These are phyloP conservation scores for Thermomyces lanuginosus DNA, from an alignment of 2,329 filamentous ascomycete genomes.

Conservation along the genomic window DNA sequence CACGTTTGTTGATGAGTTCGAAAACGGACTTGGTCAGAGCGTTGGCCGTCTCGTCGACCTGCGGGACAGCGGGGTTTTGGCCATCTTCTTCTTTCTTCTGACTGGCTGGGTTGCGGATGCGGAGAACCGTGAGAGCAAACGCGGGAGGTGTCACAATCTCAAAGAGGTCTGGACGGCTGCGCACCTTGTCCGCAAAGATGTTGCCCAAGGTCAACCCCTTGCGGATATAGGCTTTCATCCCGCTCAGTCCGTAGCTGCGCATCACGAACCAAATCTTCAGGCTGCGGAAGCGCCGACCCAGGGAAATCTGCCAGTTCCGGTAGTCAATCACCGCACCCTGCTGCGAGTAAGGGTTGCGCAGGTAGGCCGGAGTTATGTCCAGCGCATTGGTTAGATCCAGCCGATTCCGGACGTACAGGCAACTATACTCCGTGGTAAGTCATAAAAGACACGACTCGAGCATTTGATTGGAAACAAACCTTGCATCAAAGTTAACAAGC, in stretches of 20 bases:
- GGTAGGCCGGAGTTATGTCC: constrained; percentile 63
- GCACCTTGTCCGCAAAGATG: constrained; percentile 47
- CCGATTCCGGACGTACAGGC: constrained; percentile 62
- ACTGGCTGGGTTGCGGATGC: constrained; percentile 34
- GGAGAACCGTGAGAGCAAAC: constrained; percentile 67
- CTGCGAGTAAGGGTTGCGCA: constrained; percentile 67
- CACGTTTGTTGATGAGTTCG: constrained; percentile 54
- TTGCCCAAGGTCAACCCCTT: constrained; percentile 55
- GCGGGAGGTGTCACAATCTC: constrained; percentile 55
- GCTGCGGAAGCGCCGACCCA: constrained; percentile 72
- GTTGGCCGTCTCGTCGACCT: constrained; percentile 42
- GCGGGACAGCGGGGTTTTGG: constrained; percentile 10
- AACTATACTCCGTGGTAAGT: constrained; percentile 38
- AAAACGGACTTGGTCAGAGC: constrained; percentile 57
- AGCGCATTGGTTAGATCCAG: constrained; percentile 64
- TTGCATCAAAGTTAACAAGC: constrained; percentile 75
- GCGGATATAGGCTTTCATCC: constrained; percentile 57
- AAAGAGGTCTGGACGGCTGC: constrained; percentile 51
- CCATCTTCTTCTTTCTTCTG: constrained; percentile 6
- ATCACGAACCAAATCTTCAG: constrained; percentile 95
- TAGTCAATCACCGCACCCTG: constrained; percentile 81
- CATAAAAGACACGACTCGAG: neutral
- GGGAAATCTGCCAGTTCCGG: constrained; percentile 90
- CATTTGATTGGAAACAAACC: constrained; percentile 12
- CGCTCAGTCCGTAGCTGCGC: constrained; percentile 61